Evolutionary conservation across 2,329 filamentous ascomycete genomes (phyloP).

Genomic region (Chaetothyriales sp.): DNA sequence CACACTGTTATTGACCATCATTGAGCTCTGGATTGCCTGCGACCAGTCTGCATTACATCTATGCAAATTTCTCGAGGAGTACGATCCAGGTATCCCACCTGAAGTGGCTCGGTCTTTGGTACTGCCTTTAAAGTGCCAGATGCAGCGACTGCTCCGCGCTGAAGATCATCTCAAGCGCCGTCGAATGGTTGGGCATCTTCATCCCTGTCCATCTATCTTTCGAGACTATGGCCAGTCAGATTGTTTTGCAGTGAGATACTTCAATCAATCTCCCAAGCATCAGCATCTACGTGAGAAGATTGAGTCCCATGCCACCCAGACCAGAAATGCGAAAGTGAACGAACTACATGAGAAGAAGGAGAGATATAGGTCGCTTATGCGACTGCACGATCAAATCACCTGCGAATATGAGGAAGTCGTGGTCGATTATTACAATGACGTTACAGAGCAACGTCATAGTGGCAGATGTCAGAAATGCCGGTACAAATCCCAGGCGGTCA

Average conservation of each 20-base stretch:
- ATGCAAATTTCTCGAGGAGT: conserved; percentile 3
- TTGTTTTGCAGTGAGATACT: conserved; percentile 37
- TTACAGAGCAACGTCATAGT: not conserved
- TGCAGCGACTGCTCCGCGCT: conserved; percentile 12
- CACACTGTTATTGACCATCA: conserved; percentile 40
- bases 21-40: conserved; percentile 41
- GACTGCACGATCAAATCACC: not conserved
- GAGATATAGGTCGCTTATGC: conserved; percentile 22
- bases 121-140: conserved; percentile 16
- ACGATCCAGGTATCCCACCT: conserved; percentile 2
- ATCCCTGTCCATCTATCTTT: conserved; percentile 1
- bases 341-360: conserved; percentile 23
- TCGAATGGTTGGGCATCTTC: not conserved
- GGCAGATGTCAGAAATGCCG: conserved; percentile 28
- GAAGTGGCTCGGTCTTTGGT: conserved; percentile 14
- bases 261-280: conserved; percentile 30
- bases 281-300: conserved; percentile 28
- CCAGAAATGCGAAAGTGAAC: conserved; percentile 20
- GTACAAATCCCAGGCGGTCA: conserved; percentile 20
- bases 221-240: conserved; percentile 6
- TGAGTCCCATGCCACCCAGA: conserved; percentile 23
- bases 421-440: conserved; percentile 22
- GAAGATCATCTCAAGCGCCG: conserved; percentile 2
- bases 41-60: conserved; percentile 1
- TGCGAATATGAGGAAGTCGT: conserved; percentile 5